Evolutionary conservation across 345 rosid genomes (phyloP), one percentile per base, ranked within the genome.

Genomic region (Lepidium didymum): DNA sequence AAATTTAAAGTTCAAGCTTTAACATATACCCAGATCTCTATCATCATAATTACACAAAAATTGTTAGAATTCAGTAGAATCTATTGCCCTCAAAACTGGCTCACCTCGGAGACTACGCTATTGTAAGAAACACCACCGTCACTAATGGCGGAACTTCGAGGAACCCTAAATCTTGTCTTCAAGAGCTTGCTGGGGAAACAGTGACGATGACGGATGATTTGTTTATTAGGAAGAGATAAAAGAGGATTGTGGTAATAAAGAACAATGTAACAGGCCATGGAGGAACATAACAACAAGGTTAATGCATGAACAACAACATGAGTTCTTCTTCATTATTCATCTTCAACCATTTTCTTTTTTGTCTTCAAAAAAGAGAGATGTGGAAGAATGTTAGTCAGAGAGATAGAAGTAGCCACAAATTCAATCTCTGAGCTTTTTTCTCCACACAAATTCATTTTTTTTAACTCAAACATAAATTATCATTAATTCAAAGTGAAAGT

Each of bases 191-290:
- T 5, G 53, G n/a, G 60, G 50, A 65, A 50, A 42, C 56, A 47
- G 11, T 44, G 31, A 37, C 3, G 63, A 40, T 56, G 75, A 60
- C 19, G n/a, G 19, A 71, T 31, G 74, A 56, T 27, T 54, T 23
- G 35, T 61, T 46, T 52, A 68, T 8, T 75, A 73, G 15, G 77
- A 75, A 11, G 85, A 81, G 58, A 80, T 69, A 44, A 81, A 74
- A 64, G 31, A 40, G 70, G 72, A 75, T 76, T 63, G 62, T 19
- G 10, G 68, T 58, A 51, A 52, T 36, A 35, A 66, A 73, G 78
- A 75, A 84, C 75, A 59, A 60, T 81, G 80, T 70, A 78, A 74
- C 80, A 74, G 82, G 96, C 98, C 98, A 92, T 92, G 91, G 79
- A 82, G 66, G 72, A 60, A 75, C 87, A 80, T 74, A 80, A 78